These are phyloP conservation scores for Sclerotiophoma versabilis DNA, from an alignment of 2,329 filamentous ascomycete genomes.

Conservation along the genomic window DNA sequence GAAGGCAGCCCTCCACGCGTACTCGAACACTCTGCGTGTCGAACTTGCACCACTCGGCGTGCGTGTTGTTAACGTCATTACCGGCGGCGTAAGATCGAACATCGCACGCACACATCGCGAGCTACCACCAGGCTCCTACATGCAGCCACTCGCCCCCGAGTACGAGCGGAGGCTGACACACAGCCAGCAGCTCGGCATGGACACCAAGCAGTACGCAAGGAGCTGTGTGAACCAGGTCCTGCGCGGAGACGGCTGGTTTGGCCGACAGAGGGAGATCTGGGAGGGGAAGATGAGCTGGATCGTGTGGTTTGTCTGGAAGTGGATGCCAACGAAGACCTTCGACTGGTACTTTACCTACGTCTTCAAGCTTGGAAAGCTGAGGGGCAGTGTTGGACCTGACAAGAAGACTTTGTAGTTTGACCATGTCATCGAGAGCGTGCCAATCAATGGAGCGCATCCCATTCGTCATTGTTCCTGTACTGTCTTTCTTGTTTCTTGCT, in stretches of 20 bases:
- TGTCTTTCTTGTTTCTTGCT: no score
- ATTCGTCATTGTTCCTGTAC: no score
- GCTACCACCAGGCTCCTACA: slow-evolving; percentile 58
- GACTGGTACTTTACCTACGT: slow-evolving; percentile 58
- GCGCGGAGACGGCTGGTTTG: slow-evolving; percentile 38
- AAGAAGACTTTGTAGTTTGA: slow-evolving; percentile 35
- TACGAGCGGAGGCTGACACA: slow-evolving; percentile 61
- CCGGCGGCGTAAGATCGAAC: slow-evolving; percentile 66
- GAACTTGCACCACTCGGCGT: slow-evolving; percentile 62
- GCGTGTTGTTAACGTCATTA: slow-evolving; percentile 59
- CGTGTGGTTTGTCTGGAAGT: slow-evolving; percentile 58
- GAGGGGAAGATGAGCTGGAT: slow-evolving; percentile 60
- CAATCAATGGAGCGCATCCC: no score
- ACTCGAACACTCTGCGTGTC: slow-evolving; percentile 64
- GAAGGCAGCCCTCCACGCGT: slow-evolving; percentile 66
- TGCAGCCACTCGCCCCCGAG: slow-evolving; percentile 59
- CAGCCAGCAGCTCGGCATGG: slow-evolving; percentile 61
- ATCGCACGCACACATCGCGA: slow-evolving; percentile 62
- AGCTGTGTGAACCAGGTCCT: slow-evolving; percentile 63
- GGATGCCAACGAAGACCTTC: slow-evolving; percentile 54
- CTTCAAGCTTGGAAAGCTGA: slow-evolving; percentile 60
- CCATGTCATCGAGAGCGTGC: neutral
- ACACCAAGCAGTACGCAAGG: slow-evolving; percentile 61
- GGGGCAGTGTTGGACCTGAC: slow-evolving; percentile 37
- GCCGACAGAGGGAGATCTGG: slow-evolving; percentile 60